Percentiles rank a stretch among this genome's conserved stretches.
phyloP scores from a whole-genome alignment of 2,329 filamentous ascomycete genomes.

The Penicillium occitanis region DNA sequence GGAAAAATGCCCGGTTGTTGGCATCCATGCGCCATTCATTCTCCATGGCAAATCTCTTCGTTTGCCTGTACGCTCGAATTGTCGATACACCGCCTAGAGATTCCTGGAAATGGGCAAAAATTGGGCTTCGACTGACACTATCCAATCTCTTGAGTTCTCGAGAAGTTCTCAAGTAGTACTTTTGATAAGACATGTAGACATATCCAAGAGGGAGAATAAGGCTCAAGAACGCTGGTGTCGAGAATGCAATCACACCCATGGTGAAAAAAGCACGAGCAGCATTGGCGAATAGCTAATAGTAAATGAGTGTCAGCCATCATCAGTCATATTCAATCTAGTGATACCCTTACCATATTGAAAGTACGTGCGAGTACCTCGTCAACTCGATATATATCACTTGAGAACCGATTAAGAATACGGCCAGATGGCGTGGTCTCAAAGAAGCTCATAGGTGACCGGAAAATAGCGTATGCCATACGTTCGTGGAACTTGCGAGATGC shows the following conservation, averaged over 20 bases:
- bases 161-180: conserved; percentile 94
- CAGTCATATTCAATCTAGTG: not conserved
- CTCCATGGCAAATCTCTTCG: conserved; percentile 81
- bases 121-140: conserved; percentile 91
- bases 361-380: conserved; percentile 93
- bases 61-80: conserved; percentile 90
- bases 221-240: conserved; percentile 76
- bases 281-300: conserved; percentile 66
- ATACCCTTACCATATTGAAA: conserved; percentile 79
- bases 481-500: conserved; percentile 96
- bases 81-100: conserved; percentile 91
- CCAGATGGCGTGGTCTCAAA: conserved; percentile 96
- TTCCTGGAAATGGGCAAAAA: conserved; percentile 98
- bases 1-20: conserved; percentile 91
- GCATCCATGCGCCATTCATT: conserved; percentile 98
- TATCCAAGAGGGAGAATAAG: conserved; percentile 77
- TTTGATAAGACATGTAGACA: conserved; percentile 89
- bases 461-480: conserved; percentile 94
- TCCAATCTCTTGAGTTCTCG: conserved; percentile 95
- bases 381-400: conserved; percentile 61
- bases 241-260: conserved; percentile 75
- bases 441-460: conserved; percentile 97
- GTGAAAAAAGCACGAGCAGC: conserved; percentile 76
- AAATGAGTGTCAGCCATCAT: not conserved
- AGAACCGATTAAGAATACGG: conserved; percentile 91